phyloP scores from a whole-genome alignment of 2,329 filamentous ascomycete genomes.

The Penicillium sp. region DNA sequence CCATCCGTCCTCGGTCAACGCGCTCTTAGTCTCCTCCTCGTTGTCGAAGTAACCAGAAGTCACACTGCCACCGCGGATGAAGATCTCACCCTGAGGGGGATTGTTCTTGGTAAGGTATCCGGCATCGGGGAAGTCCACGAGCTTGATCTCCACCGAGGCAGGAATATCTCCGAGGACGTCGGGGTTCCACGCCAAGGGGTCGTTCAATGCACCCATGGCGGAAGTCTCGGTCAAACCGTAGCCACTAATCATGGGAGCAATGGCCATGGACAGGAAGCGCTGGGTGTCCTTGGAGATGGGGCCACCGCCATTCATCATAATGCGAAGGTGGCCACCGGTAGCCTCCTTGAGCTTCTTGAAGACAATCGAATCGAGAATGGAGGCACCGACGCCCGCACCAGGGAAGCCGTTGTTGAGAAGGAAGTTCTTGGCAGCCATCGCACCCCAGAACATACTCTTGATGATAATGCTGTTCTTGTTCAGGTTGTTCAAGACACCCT shows the following conservation, averaged over 20 bases:
- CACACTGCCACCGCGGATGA: constrained; percentile 75
- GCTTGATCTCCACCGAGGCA: constrained; percentile 78
- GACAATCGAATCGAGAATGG: constrained; percentile 73
- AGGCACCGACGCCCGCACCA: constrained; percentile 53
- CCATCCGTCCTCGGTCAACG: constrained; percentile 82
- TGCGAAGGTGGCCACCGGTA: constrained; percentile 82
- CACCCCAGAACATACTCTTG: constrained; percentile 74
- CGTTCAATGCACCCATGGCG: constrained; percentile 58
- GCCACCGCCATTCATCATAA: constrained; percentile 92
- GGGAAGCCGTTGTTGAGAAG: constrained; percentile 55
- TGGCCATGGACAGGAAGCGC: constrained; percentile 84
- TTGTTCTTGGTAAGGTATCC: constrained; percentile 73
- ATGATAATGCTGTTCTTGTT: constrained; percentile 67
- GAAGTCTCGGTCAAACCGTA: constrained; percentile 95
- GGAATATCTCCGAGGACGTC: constrained; percentile 74
- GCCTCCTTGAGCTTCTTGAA: constrained; percentile 90
- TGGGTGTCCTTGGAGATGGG: constrained; percentile 85
- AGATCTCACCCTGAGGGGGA: constrained; percentile 88
- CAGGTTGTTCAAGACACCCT: constrained; percentile 82
- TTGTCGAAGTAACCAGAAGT: constrained; percentile 79
- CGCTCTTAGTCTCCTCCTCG: constrained; percentile 76
- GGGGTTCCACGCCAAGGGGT: constrained; percentile 80
- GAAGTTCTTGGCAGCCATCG: constrained; percentile 60
- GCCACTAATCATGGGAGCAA: constrained; percentile 90
- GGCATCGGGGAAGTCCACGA: constrained; percentile 86